A percentile compares a stretch with the other conserved stretches of the same genome.
Evolutionary conservation across 352 stramenopile genomes (phyloP).

Genomic region (Pseudoperonospora humuli): DNA sequence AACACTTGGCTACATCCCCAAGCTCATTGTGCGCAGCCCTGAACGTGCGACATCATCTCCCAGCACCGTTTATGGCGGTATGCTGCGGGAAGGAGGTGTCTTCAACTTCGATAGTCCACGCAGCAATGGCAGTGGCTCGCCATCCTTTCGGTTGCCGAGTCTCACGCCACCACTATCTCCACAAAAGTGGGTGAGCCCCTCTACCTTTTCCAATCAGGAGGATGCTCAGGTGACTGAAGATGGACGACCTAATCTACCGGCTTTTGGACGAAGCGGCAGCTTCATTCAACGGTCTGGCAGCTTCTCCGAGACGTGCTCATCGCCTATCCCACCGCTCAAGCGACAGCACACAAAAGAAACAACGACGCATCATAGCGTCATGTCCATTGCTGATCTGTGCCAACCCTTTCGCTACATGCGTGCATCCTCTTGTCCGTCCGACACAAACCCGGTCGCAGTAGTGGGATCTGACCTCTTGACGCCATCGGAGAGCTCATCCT

Average conservation of each 20-base stretch:
- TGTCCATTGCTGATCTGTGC: conserved; percentile 44
- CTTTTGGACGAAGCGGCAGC: conserved; percentile 12
- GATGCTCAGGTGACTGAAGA: conserved; percentile 4
- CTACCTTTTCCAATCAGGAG: conserved; percentile 13
- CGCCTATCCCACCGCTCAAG: conserved; percentile 31
- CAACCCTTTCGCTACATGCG: conserved; percentile 58
- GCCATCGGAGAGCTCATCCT: background rate
- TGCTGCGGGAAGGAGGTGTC: background rate
- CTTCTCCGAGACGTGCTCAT: conserved; percentile 28
- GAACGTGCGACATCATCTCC: conserved; percentile 17
- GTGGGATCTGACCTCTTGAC: conserved; percentile 1
- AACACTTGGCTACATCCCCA: conserved; percentile 49
- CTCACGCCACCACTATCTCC: conserved; percentile 44
- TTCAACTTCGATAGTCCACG: conserved; percentile 24
- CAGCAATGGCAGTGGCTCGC: conserved; percentile 13
- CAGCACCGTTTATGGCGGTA: conserved; percentile 6
- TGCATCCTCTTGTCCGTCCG: conserved; percentile 60
- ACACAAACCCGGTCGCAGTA: conserved; percentile 30
- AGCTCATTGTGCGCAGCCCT: conserved; percentile 28
- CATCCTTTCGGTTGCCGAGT: conserved; percentile 42
- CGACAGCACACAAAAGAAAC: conserved; percentile 20
- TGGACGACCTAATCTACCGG: conserved; percentile 15
- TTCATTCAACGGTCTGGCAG: conserved; percentile 23
- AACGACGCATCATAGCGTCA: conserved; percentile 12
- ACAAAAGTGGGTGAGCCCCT: conserved; percentile 27